phyloP scores from a whole-genome alignment of 2,329 filamentous ascomycete species.

The Arachnomyces sp. region DNA sequence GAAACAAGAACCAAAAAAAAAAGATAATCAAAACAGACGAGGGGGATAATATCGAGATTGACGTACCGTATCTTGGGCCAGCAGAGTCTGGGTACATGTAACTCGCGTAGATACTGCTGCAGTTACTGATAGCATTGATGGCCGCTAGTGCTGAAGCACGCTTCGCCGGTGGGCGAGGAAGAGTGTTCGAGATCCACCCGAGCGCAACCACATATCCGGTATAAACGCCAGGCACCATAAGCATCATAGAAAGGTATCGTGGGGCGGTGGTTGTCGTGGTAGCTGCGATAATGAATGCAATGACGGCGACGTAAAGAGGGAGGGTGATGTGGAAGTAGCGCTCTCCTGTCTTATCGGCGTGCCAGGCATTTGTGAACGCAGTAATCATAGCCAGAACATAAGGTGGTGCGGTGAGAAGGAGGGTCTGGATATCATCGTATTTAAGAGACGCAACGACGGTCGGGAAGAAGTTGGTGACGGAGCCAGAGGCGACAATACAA shows the following conservation, averaged over 20 bases:
- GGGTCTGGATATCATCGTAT: constrained; percentile 38
- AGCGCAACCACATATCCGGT: constrained; percentile 26
- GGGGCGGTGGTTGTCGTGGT: constrained; percentile 43
- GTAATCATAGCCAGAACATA: constrained; percentile 48
- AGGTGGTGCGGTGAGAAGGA: constrained; percentile 46
- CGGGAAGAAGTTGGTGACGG: constrained; percentile 49
- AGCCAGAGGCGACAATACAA: constrained; percentile 35
- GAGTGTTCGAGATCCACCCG: constrained; percentile 44
- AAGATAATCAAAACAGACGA: no score
- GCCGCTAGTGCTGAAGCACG: constrained; percentile 47
- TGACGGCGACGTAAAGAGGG: constrained; percentile 43
- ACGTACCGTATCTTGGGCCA: constrained; percentile 26
- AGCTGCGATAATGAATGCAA: constrained; percentile 49
- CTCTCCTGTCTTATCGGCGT: constrained; percentile 37
- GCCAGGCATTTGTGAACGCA: constrained; percentile 36
- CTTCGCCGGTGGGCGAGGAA: constrained; percentile 47
- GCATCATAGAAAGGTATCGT: constrained; percentile 48
- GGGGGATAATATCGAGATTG: no score
- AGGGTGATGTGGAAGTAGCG: constrained; percentile 48
- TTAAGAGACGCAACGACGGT: constrained; percentile 41
- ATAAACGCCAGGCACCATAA: constrained; percentile 48
- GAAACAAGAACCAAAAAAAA: no score
- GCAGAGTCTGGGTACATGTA: constrained; percentile 39
- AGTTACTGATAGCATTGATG: constrained; percentile 49
- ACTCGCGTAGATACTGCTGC: constrained; percentile 45